Evolutionary conservation across 495 filamentous ascomycete genomes (phyloP), one percentile per base, ranked within the genome.

Genomic region (Talaromyces trachyspermus): DNA sequence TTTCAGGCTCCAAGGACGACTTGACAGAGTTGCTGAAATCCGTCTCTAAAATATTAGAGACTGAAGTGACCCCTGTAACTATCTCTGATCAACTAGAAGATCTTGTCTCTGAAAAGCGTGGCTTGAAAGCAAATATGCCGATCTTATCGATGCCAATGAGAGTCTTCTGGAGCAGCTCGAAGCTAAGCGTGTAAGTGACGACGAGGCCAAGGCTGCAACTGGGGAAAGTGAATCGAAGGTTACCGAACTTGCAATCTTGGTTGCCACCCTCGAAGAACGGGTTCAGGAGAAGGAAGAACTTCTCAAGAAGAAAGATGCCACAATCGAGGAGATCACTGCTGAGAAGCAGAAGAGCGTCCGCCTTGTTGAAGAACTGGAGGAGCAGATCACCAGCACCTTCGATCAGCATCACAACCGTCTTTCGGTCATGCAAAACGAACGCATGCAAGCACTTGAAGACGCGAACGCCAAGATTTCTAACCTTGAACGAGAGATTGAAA

Each of bases 311-410:
- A 82, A 86, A 62, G 72, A 77, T 36, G 59, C 63, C 14, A 72
- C 84, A 29, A 63, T 87, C 35, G 75, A 80, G 44, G 74, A 71
- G 49, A 66, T 83, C 42, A 69, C 58, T 10, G 66, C 72, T 32
- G 79, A 83, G 61, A 84, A 86, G 64, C 65, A 88, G 66, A 94
- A 92, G 71, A 91, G 90, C 63, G 85, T 85, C 12, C 81, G 86
- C 36, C 71, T 99, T 7, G 85, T 97, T 6, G 89, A 96, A 58
- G 92, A 97, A 65, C 81, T 99, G 14, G 92, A 99, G 63, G 89
- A 99, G 50, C 91, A 99, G 56, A 79, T 99, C n/a, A 84, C 86
- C 51, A 88, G 74, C 59, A 95, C 88, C 65, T 98, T 85, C 61
- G 92, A 98, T 49, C 88, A 95, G 58, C 88, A 91, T 53, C 86